Percentiles rank a stretch among this genome's conserved stretches.
phyloP scores from a whole-genome alignment of 192 early-diverging fungal species.

The Backusella westeae region DNA sequence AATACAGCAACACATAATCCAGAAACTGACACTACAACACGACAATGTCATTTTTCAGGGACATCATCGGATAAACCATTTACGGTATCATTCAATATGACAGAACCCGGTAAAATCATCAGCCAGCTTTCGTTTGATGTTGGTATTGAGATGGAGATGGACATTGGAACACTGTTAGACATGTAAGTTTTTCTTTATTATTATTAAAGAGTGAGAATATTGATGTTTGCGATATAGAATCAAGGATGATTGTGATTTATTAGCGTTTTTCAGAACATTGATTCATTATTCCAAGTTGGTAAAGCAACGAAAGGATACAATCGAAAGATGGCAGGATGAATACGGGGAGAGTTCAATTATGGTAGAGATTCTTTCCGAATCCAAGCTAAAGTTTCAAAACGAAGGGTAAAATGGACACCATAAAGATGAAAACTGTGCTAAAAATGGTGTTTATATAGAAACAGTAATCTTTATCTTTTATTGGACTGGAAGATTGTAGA shows the following conservation, averaged over 20 bases:
- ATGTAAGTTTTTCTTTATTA: background rate
- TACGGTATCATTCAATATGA: constrained; percentile 7
- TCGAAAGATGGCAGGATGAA: background rate
- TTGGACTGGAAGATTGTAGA: background rate
- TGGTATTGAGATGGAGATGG: constrained; percentile 15
- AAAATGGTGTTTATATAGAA: background rate
- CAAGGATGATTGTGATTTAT: constrained; percentile 15
- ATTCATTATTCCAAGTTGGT: constrained; percentile 22
- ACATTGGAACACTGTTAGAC: constrained; percentile 1
- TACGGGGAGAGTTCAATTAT: background rate
- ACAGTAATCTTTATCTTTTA: background rate
- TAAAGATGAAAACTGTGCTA: too few species aligned
- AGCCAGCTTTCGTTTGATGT: constrained; percentile 13
- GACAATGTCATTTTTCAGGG: constrained; percentile 9
- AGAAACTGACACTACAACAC: background rate
- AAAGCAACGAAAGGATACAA: constrained; percentile 4
- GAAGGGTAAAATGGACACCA: background rate
- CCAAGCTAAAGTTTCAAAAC: background rate
- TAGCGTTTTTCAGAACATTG: constrained; percentile 26
- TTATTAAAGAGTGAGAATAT: too few species aligned
- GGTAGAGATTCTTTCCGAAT: background rate
- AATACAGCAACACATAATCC: background rate
- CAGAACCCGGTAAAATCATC: background rate
- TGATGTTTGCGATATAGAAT: background rate
- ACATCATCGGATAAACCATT: background rate